Conservation (phyloP, 345 rosid species). For the Microthlaspi erraticum region DNA sequence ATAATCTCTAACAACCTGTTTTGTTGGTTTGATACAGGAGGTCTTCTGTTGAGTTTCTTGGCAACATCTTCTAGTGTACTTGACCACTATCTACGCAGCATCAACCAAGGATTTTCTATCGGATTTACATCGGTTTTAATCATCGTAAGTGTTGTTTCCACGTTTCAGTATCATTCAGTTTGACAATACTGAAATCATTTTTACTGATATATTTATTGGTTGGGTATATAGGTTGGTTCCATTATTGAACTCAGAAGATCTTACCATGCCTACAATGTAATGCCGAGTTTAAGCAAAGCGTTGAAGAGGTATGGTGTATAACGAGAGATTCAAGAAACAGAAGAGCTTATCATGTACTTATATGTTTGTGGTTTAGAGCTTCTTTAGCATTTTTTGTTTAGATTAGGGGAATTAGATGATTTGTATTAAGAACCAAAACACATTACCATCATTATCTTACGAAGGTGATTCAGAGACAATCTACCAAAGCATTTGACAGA, state of each 20-base stretch:
- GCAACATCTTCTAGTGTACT: slow-evolving; percentile 87
- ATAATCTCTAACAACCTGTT: slow-evolving; percentile 10
- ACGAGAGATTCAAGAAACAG: slow-evolving; percentile 21
- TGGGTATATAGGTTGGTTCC: slow-evolving; percentile 78
- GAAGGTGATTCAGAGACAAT: slow-evolving; percentile 1
- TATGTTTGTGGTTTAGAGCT: slow-evolving; percentile 30
- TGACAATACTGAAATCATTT: neutral
- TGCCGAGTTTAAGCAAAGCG: slow-evolving; percentile 95
- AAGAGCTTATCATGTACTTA: neutral
- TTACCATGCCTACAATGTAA: slow-evolving; percentile 93
- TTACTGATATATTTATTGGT: neutral
- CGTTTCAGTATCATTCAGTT: neutral
- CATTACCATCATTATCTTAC: slow-evolving; percentile 24
- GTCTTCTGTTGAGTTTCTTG: slow-evolving; percentile 75
- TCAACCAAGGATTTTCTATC: slow-evolving; percentile 81
- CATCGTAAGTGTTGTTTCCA: slow-evolving; percentile 59
- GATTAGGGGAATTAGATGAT: slow-evolving; percentile 35
- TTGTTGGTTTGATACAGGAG: slow-evolving; percentile 59
- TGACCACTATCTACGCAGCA: slow-evolving; percentile 76
- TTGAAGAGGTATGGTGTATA: slow-evolving; percentile 79
- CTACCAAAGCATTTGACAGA: slow-evolving; percentile 18
- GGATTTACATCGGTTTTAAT: slow-evolving; percentile 92
- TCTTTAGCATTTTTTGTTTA: slow-evolving; percentile 18
- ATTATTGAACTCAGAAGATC: slow-evolving; percentile 96
- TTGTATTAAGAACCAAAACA: slow-evolving; percentile 22